Conservation (phyloP, 1,284 basidiomycete species). For the Pholiota adiposa region DNA sequence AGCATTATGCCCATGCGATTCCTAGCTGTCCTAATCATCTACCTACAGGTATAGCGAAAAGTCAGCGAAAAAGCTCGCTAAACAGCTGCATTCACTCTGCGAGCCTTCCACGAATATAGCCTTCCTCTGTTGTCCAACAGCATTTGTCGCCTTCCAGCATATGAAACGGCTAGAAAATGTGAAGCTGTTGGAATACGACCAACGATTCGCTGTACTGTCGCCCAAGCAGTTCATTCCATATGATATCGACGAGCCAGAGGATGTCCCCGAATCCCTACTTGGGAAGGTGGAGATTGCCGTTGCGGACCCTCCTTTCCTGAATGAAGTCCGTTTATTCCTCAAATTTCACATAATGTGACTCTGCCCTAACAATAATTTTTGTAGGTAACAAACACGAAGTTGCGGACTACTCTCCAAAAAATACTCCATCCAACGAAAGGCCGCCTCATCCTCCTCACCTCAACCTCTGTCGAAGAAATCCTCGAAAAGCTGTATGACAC, state of each 20-base stretch:
- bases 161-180: constrained; percentile 35
- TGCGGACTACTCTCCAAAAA: constrained; percentile 38
- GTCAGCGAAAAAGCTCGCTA: constrained; percentile 41
- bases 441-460: constrained; percentile 44
- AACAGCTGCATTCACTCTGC: constrained; percentile 34
- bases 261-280: constrained; percentile 35
- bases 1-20: constrained; percentile 15
- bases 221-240: constrained; percentile 42
- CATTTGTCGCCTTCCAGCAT: constrained; percentile 48
- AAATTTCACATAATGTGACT: neutral
- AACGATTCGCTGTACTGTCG: constrained; percentile 42
- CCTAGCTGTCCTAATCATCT: constrained; percentile 15
- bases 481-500: constrained; percentile 38
- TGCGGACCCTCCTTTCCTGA: constrained; percentile 47
- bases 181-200: constrained; percentile 43
- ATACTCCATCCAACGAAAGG: constrained; percentile 40
- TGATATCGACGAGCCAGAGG: constrained; percentile 45
- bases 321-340: constrained; percentile 34
- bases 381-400: constrained; percentile 42
- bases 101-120: constrained; percentile 38
- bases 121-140: constrained; percentile 49
- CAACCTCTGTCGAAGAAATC: constrained; percentile 38
- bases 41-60: constrained; percentile 41
- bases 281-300: constrained; percentile 41
- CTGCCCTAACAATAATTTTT: neutral